A percentile compares a stretch with the other conserved stretches of the same genome.
Evolutionary conservation across 768 basidiomycete genomes (phyloP).

Genomic region (Leccinellum albellum): DNA sequence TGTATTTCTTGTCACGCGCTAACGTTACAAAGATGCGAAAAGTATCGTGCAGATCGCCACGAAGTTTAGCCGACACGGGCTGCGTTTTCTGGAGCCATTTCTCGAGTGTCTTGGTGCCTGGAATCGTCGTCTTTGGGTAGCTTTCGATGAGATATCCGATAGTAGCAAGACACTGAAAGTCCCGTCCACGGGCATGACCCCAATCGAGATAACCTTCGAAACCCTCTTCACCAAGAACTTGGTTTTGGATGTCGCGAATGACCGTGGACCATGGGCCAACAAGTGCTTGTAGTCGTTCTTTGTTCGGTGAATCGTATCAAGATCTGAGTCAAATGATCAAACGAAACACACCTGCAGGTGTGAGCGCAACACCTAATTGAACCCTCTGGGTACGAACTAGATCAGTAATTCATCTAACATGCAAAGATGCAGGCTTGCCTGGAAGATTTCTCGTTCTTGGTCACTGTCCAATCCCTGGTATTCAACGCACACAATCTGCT

Average conservation of each 20-base stretch:
- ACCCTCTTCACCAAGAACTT: conserved; percentile 34
- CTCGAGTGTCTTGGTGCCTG: conserved; percentile 29
- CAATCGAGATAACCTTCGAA: conserved; percentile 40
- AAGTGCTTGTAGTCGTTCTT: conserved; percentile 50
- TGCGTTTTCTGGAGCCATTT: conserved; percentile 35
- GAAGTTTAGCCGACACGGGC: conserved; percentile 25
- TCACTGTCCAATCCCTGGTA: conserved; percentile 46
- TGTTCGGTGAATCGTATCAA: conserved; percentile 1
- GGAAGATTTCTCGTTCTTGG: conserved; percentile 67
- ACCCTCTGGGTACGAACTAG: conserved; percentile 37
- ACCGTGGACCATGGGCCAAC: conserved; percentile 43
- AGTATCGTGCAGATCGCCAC: conserved; percentile 29
- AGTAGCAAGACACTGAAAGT: conserved; percentile 44
- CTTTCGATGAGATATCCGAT: conserved; percentile 32
- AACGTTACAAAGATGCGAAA: conserved; percentile 35
- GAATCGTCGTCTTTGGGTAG: conserved; percentile 25
- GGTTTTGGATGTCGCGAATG: conserved; percentile 39
- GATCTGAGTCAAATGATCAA: background rate
- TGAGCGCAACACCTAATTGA: conserved; percentile 48
- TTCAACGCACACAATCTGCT: conserved; percentile 51
- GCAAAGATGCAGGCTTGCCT: conserved; percentile 31
- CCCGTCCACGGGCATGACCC: conserved; percentile 42
- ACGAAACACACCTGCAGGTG: conserved; percentile 40
- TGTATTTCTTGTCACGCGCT: conserved; percentile 31
- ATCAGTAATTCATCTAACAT: background rate